These are phyloP conservation scores for Yarrowia osloensis DNA, from an alignment of 805 yeast species.

Conservation along the genomic window DNA sequence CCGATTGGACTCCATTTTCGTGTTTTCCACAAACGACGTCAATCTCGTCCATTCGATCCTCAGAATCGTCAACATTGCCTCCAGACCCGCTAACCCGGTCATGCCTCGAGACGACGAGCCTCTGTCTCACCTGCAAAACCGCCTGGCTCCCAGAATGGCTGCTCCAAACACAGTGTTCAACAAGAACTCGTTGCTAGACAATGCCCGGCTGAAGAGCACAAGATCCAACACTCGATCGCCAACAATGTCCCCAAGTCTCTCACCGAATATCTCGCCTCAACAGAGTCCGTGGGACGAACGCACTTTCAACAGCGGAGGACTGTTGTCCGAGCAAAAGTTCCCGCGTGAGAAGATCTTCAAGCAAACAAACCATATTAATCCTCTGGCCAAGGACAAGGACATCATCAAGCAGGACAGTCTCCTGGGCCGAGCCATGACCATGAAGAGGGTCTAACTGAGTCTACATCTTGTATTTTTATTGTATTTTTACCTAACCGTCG, in stretches of 20 bases:
- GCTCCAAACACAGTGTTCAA: conserved; percentile 16
- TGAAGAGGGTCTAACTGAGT: neutral
- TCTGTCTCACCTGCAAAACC: conserved; percentile 1
- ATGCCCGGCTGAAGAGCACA: neutral
- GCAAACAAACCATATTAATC: conserved; percentile 6
- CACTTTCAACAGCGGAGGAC: conserved; percentile 2
- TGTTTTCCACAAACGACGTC: conserved; percentile 17
- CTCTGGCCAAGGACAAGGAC: conserved; percentile 22
- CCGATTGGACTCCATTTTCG: conserved; percentile 8
- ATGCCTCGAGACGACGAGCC: conserved; percentile 7
- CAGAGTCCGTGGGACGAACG: conserved; percentile 3
- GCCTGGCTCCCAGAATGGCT: conserved; percentile 4
- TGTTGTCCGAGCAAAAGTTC: conserved; percentile 11
- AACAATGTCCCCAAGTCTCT: neutral
- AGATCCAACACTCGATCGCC: neutral
- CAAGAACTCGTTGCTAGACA: conserved; percentile 22
- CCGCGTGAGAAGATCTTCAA: conserved; percentile 2
- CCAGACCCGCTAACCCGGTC: neutral
- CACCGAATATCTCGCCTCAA: conserved; percentile 6
- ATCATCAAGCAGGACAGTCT: conserved; percentile 28
- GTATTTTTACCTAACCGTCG: too few species aligned
- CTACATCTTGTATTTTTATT: neutral
- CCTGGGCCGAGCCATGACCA: conserved; percentile 22
- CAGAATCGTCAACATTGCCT: conserved; percentile 13
- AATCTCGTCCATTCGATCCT: conserved; percentile 9